Evolutionary conservation across 345 rosid species (phyloP), one percentile per base, ranked within the genome.

Genomic region (Eucalyptus urophylla): DNA sequence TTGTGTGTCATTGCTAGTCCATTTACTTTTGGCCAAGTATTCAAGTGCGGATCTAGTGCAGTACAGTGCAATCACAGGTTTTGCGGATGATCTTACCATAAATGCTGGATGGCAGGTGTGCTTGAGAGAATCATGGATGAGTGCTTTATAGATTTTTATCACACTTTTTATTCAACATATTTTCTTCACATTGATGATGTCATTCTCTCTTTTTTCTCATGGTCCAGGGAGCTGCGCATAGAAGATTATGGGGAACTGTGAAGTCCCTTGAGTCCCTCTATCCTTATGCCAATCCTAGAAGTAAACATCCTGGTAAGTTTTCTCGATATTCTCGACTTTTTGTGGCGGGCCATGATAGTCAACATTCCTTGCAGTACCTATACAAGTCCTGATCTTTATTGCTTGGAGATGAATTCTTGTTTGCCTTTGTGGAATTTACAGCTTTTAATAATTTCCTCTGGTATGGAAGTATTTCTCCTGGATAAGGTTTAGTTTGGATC

Each of bases 241-340:
- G 93, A 89, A 95, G 92, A 93, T 89, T 97, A 44, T 98, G 99
- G 99, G 97, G 98, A 9, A 89, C 90, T 92, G 95, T 97, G 50
- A 98, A 93, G 92, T 89, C 96, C 11, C 91, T 98, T 88, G 94
- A 90, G 91, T 90, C 98, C 29, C 94, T 98, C 93, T 96, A 96
- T 90, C 99, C 99, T 14, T 98, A 96, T 94, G 99, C 99, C 87
- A 97, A 96, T 91, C 97, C 99, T 56, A 95, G 99, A 93, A 94
- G 80, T 89, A 93, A 80, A 91, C 94, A 94, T 93, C 96, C 94
- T 88, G 98, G 99, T 98, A 96, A 89, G 90, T 92, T 88, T 87
- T 49, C 87, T 90, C 58, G 58, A 89, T 43, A 37, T 88, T 85
- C 51, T 49, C 31, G 76, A 49, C 21, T 53, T 49, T 80, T 69